A percentile compares a stretch with the other conserved stretches of the same genome.
phyloP scores from a whole-genome alignment of 2,329 filamentous ascomycete genomes.

The Fusarium tricinctum region DNA sequence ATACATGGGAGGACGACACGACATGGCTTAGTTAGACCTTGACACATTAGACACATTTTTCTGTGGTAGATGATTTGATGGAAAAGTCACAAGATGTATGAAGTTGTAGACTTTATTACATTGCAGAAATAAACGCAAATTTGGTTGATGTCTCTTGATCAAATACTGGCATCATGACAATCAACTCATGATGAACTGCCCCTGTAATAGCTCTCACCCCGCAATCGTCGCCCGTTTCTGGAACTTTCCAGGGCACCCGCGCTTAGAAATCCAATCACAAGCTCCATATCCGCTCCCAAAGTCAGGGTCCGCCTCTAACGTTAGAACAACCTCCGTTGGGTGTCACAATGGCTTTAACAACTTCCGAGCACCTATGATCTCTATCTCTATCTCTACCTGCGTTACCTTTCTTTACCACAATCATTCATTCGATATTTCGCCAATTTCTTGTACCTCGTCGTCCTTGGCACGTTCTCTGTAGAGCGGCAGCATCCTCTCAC shows the following conservation, averaged over 20 bases:
- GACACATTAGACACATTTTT: neutral
- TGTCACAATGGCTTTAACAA: neutral
- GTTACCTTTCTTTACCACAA: neutral
- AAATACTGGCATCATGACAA: conserved; percentile 22
- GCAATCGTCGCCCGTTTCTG: conserved; percentile 42
- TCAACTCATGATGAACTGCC: conserved; percentile 20
- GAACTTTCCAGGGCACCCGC: conserved; percentile 47
- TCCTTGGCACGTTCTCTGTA: neutral
- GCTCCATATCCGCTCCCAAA: conserved; percentile 6
- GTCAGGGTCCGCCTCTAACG: conserved; percentile 18
- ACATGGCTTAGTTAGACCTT: neutral
- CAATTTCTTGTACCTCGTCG: neutral
- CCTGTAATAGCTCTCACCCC: conserved; percentile 21
- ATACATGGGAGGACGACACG: conserved; percentile 2
- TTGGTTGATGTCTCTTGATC: no score
- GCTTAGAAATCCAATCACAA: conserved; percentile 52
- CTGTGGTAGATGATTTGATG: neutral
- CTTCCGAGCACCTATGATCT: neutral
- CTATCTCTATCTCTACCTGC: no score
- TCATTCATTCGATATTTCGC: neutral
- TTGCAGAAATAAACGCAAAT: neutral
- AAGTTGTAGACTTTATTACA: neutral
- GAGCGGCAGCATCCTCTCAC: neutral
- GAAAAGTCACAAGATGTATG: neutral
- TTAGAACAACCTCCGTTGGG: neutral